A percentile compares a stretch with the other conserved stretches of the same genome.
These are phyloP conservation scores for Pleurostoma richardsiae DNA, from an alignment of 2,329 filamentous ascomycete species.

Conservation along the genomic window DNA sequence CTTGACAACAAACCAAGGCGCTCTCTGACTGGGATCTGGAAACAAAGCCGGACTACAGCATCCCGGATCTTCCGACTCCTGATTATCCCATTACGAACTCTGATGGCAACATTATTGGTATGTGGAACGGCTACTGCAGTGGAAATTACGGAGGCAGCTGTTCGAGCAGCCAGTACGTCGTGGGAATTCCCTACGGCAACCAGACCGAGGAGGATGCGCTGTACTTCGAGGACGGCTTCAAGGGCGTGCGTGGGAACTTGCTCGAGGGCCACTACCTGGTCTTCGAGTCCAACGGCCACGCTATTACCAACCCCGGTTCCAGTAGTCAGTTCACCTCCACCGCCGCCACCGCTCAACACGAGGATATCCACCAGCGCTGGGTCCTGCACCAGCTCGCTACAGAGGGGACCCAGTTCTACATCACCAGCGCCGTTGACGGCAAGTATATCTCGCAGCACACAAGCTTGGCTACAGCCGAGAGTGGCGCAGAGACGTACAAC, in stretches of 20 bases:
- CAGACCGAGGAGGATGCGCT: conserved; percentile 28
- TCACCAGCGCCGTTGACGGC: conserved; percentile 16
- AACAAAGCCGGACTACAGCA: conserved; percentile 34
- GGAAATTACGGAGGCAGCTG: conserved; percentile 25
- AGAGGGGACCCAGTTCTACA: conserved; percentile 19
- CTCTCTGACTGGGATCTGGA: too few species aligned
- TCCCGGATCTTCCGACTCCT: conserved; percentile 39
- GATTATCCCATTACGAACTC: conserved; percentile 33
- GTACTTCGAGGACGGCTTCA: conserved; percentile 48
- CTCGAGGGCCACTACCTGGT: conserved; percentile 51
- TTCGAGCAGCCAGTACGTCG: conserved; percentile 6
- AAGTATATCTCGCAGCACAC: conserved; percentile 15
- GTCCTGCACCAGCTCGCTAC: conserved; percentile 33
- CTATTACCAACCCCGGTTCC: conserved; percentile 28
- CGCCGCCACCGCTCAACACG: conserved; percentile 26
- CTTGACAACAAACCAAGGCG: not conserved
- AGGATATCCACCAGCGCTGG: conserved; percentile 39
- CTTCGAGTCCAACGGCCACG: conserved; percentile 39
- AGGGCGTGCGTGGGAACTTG: conserved; percentile 42
- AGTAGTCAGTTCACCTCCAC: conserved; percentile 12
- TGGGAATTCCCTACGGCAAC: conserved; percentile 39
- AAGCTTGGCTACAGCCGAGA: conserved; percentile 9
- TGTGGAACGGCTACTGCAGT: conserved; percentile 32
- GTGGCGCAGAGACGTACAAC: conserved; percentile 15
- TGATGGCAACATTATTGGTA: conserved; percentile 36